Percentiles rank a stretch among this genome's conserved stretches.
These are phyloP conservation scores for Trichoderma parareesei DNA, from an alignment of 495 filamentous ascomycete species.

Conservation along the genomic window DNA sequence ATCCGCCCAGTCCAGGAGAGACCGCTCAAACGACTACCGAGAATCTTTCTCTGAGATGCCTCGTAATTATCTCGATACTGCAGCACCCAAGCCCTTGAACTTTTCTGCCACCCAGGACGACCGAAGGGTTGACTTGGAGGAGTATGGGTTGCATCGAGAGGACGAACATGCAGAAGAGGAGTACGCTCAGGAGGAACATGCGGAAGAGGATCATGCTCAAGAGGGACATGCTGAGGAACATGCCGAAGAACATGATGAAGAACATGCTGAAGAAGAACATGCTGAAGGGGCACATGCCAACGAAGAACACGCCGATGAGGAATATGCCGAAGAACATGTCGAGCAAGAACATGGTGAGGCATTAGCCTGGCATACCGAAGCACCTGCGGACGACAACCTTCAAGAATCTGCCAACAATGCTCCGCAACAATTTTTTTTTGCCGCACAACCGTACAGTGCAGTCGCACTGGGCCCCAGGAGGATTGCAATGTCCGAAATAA, in stretches of 20 bases:
- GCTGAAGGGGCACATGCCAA: too few relatives aligned
- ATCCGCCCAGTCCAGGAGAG: not conserved
- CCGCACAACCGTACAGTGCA: too few relatives aligned
- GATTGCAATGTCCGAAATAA: not conserved
- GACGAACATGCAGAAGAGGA: slow-evolving; percentile 12
- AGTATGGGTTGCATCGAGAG: slow-evolving; percentile 11
- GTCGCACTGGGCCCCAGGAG: not conserved
- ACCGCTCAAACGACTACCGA: slow-evolving; percentile 30
- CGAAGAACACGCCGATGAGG: too few relatives aligned
- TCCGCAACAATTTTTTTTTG: too few relatives aligned
- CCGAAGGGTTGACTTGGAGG: not conserved
- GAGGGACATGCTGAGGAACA: not conserved
- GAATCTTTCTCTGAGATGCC: slow-evolving; percentile 48
- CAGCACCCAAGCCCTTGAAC: slow-evolving; percentile 33
- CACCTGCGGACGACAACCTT: too few relatives aligned
- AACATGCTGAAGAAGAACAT: not conserved
- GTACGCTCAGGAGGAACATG: slow-evolving; percentile 7
- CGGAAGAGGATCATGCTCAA: not conserved
- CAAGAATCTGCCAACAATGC: too few relatives aligned
- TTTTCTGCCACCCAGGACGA: not conserved
- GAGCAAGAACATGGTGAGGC: too few relatives aligned
- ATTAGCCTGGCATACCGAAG: too few relatives aligned
- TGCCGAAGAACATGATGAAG: not conserved
- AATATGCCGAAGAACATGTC: too few relatives aligned
- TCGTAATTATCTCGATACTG: slow-evolving; percentile 35